A percentile compares a stretch with the other conserved stretches of the same genome.
Evolutionary conservation across 2,329 filamentous ascomycete species (phyloP).

Genomic region (Leptographium galeiforme): DNA sequence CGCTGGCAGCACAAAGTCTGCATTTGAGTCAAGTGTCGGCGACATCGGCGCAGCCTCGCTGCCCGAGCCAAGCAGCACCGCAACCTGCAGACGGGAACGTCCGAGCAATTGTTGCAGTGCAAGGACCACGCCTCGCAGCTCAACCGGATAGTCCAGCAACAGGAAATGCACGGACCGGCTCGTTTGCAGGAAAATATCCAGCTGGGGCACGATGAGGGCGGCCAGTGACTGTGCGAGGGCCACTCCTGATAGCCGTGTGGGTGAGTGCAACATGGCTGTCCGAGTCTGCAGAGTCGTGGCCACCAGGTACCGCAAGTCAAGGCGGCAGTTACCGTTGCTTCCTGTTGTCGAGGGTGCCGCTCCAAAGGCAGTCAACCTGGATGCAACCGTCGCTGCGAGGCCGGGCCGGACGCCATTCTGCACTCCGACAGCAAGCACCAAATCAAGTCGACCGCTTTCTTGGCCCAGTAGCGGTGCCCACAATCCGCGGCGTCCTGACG

Average conservation of each 20-base stretch:
- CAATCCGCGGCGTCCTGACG: constrained; percentile 31
- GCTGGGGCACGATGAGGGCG: constrained; percentile 43
- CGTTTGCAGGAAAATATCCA: constrained; percentile 44
- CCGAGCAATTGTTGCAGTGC: constrained; percentile 46
- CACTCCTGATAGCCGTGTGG: too few relatives aligned
- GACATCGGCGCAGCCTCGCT: neutral
- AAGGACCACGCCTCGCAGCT: constrained; percentile 41
- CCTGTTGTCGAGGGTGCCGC: constrained; percentile 29
- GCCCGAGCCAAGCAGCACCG: constrained; percentile 16
- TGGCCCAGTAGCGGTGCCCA: constrained; percentile 39
- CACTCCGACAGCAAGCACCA: constrained; percentile 46
- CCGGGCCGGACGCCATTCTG: constrained; percentile 39
- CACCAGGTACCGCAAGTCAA: constrained; percentile 49
- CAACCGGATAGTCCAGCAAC: constrained; percentile 43
- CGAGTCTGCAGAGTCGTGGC: constrained; percentile 47
- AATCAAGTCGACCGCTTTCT: constrained; percentile 30
- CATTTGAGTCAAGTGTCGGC: constrained; percentile 25
- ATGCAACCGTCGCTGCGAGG: constrained; percentile 33
- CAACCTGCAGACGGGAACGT: constrained; percentile 41
- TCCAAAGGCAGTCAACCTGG: constrained; percentile 42
- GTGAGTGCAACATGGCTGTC: constrained; percentile 20
- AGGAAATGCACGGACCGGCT: constrained; percentile 41
- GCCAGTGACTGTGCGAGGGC: constrained; percentile 18
- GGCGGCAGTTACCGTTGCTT: constrained; percentile 35
- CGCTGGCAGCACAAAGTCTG: constrained; percentile 43